Base-by-base conservation (phyloP, 495 filamentous ascomycete genomes). In the Barbatosphaeria neglecta region DNA sequence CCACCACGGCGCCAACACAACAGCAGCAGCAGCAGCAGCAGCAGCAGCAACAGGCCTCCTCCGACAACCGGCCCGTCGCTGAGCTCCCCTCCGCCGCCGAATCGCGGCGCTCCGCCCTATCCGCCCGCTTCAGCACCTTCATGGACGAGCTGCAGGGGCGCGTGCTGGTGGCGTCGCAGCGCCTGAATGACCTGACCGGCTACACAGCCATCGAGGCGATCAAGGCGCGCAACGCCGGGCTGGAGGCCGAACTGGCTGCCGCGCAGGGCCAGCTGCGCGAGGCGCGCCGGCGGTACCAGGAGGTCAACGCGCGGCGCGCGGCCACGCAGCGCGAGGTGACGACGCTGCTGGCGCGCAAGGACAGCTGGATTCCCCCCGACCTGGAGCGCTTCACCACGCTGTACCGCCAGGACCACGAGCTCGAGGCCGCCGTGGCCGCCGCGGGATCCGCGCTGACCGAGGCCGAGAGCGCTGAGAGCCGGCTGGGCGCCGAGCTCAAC, bases 311-410 rank as follows among this genome's bases (percentile, higher is more conserved):
- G 43, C 76, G 81, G 47, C 83, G 92, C 47, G 85, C 86, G 10
- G 69, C 84, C 16, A 90, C 89, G 4, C 93, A 97, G 70, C 85
- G 93, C 47, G 93, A 98, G 71, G 88, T 98, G 8, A 96, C 95
- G 37, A 81, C 84, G 27, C 79, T 98, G 20, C 78, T 98, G 4
- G 90, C 95, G 52, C 78, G 92, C 46, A 96, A 98, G 63, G 85
- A 95, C 59, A 82, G 81, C 19, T 98, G 92, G 92, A 83, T 80
- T 6, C 77, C 89, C 0, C 53, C 68, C 0, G 92, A 98, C 69
- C 76, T 98, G 22, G 92, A 98, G 61, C 82, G 92, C 37, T 98
- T 97, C 75, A 98, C 94, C 25, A 71, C 77, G 6, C 77, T 98
- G 22, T 96, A 97, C 66, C 78, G 92, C 13, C 82, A 81, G 40